Base-by-base conservation (phyloP, 2,329 filamentous ascomycete species). In the Hypomyces perniciosus region DNA sequence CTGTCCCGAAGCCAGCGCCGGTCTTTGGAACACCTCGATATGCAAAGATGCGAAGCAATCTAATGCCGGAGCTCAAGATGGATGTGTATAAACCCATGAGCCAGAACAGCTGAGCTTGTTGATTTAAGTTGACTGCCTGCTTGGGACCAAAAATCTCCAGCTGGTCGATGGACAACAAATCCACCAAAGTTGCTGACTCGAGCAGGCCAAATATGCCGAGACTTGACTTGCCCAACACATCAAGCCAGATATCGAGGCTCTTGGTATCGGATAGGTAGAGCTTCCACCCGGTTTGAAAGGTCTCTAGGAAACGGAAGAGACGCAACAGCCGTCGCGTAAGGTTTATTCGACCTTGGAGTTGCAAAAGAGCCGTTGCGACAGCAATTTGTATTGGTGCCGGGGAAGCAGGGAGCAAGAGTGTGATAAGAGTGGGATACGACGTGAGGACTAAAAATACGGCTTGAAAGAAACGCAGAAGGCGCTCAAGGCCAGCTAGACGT, bases 51-150 rank as follows among this genome's bases (percentile, higher is more conserved):
- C 63, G 65, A n/a, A 68, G 51, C 37, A 80, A 61, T 54, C 71
- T 66, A 53, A 79, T 56, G 31, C 72, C 30, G 2, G 71, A 68
- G 27, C 71, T 60, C 3, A 76, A 39, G 0, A 80, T 67, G 1
- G 76, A 79, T 52, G 78, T 76, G 8, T 68, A 68, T 26, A 89
- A 68, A 0, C 77, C 77, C 37, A 83, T 79, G 56, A 88, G 78
- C 86, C 86, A 90, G 65, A 86, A 83, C 47, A 81, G 77, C 67
- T 86, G 81, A 0, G 79, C 80, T 66, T 89, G 83, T 26, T 76
- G 54, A 42, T 80, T 72, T 4, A 86, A 59, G 28, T 55, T 58
- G n/a, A 59, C 58, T 12, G 75, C 75, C 64, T 71, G 61, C 35
- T 72, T 74, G 1, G 75, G 59, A 1, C 75, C 76, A 69, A 84